Evolutionary conservation across 805 yeast species (phyloP).

Genomic region (Torulaspora indica): DNA sequence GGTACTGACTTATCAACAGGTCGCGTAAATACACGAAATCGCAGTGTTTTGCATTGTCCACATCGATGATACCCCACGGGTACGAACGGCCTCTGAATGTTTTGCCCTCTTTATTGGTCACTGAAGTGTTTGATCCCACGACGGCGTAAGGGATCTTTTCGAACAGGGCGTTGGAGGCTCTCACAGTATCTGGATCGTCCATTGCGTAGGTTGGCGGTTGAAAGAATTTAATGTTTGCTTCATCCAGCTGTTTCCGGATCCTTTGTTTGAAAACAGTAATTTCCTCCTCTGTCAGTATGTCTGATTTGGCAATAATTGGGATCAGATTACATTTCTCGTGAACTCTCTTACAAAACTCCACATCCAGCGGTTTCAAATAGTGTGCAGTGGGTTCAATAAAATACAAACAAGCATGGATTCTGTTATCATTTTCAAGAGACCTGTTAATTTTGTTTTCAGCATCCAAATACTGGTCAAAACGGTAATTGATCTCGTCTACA

Average conservation of each 20-base stretch:
- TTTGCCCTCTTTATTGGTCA: constrained; percentile 68
- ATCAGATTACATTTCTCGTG: constrained; percentile 90
- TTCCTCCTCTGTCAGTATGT: constrained; percentile 86
- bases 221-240: constrained; percentile 71
- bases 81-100: constrained; percentile 84
- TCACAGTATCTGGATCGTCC: constrained; percentile 79
- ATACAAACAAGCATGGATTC: constrained; percentile 90
- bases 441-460: constrained; percentile 81
- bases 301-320: constrained; percentile 93
- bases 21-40: constrained; percentile 89
- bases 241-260: constrained; percentile 68
- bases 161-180: constrained; percentile 61
- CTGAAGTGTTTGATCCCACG: constrained; percentile 78
- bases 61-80: constrained; percentile 97
- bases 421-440: constrained; percentile 63
- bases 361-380: constrained; percentile 80
- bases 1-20: constrained; percentile 77
- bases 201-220: constrained; percentile 71
- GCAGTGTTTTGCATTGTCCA: constrained; percentile 89
- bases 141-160: constrained; percentile 85
- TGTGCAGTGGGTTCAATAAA: constrained; percentile 98
- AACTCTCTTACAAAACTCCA: constrained; percentile 78
- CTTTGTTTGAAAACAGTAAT: constrained; percentile 67
- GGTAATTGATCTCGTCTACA: constrained; percentile 76
- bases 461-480: constrained; percentile 87